These are phyloP conservation scores for Apiospora hydei DNA, from an alignment of 2,329 filamentous ascomycete species.

Conservation along the genomic window DNA sequence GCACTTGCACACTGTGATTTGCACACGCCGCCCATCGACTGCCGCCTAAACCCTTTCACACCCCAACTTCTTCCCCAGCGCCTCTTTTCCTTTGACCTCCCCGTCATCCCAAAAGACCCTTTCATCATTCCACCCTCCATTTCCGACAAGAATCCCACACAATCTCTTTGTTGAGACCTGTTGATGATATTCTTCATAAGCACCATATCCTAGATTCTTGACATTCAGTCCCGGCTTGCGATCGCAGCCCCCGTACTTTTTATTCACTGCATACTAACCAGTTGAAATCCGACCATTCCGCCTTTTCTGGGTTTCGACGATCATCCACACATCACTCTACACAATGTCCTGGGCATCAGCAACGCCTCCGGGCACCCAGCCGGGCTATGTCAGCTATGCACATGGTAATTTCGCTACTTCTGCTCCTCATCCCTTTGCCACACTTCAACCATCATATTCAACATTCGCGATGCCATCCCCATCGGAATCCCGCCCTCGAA, in stretches of 20 bases:
- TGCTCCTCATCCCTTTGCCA: not conserved
- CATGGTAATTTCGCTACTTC: slow-evolving; percentile 31
- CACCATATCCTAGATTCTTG: not conserved
- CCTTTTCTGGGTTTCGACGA: not conserved
- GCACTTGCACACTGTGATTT: not conserved
- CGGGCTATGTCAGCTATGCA: slow-evolving; percentile 36
- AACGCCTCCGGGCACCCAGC: slow-evolving; percentile 39
- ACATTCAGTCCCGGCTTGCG: not conserved
- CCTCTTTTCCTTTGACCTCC: not conserved
- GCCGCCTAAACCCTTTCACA: slow-evolving; percentile 15
- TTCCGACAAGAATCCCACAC: not conserved
- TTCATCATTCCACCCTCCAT: not conserved
- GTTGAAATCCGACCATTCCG: not conserved
- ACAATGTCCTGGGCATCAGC: slow-evolving; percentile 29
- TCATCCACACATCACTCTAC: slow-evolving; percentile 1
- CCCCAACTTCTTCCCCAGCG: not conserved
- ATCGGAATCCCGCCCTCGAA: not conserved
- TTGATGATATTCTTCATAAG: not conserved
- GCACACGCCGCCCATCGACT: slow-evolving; percentile 3
- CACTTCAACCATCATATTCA: not conserved
- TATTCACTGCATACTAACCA: slow-evolving; percentile 17
- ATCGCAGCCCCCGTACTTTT: not conserved
- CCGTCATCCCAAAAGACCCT: not conserved
- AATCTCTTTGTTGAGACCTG: not conserved
- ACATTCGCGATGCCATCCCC: not conserved